Base-by-base conservation (phyloP, 2,329 filamentous ascomycete genomes). In the Verticillium longisporum region DNA sequence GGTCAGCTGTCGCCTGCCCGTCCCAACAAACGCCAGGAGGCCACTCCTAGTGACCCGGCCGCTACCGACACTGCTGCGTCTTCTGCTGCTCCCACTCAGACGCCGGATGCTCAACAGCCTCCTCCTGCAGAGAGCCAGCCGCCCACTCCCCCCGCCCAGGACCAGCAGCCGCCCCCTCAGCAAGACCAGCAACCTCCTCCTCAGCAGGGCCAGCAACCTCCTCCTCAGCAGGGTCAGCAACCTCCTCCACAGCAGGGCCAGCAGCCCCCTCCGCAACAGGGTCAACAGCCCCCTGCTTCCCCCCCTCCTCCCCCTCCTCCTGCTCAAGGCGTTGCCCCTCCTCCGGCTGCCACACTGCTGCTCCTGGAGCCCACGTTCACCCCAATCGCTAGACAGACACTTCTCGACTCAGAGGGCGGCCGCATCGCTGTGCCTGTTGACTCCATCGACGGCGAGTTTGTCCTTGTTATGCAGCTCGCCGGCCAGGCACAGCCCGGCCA, bases 361-460 rank as follows among this genome's bases (percentile, higher is more conserved):
- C 63, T 67, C 4, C 62, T 67, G 3, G 65, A 62, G 26, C 63
- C 65, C n/a, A 67, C 65, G 36, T 67, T 67, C 45, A 66, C 61
- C 31, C 65, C 65, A 31, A 58, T 67, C 15, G 62, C 61, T 10
- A 57, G 59, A 1, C 61, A 64, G 57, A 58, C 65, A 5, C 62
- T 67, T 26, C 58, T 67, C 1, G 65, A 67, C 55, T 61, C 56
- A 34, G 63, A 66, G 45, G 65, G 65, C 15, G 60, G 58, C 45
- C 65, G 65, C 34, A 64, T 67, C 34, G 65, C 65, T 21, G 63
- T 66, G 4, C 64, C 65, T 21, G 64, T 67, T 2, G 63, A 37
- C 53, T 62, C 65, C 55, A 62, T 67, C 11, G 65, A 67, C 38
- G 65, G 65, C 57, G 65, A 67, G 57, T 67, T 67, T 54, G 66